Evolutionary conservation across 805 yeast genomes (phyloP).

Genomic region (Candida sithepensis): DNA sequence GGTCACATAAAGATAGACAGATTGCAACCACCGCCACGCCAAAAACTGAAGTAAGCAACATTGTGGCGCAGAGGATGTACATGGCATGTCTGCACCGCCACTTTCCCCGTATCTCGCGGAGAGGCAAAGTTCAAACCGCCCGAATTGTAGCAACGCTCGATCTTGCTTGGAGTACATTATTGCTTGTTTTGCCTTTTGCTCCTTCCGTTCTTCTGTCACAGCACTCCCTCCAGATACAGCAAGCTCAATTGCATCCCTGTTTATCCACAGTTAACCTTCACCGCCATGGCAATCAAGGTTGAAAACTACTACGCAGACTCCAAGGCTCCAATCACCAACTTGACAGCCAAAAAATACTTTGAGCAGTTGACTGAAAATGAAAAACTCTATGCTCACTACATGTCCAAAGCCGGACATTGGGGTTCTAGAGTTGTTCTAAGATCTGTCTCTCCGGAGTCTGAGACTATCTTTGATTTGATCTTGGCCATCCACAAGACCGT

Average conservation of each 20-base stretch:
- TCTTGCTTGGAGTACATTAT: too few relatives aligned
- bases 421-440: slow-evolving; percentile 79
- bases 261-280: too few relatives aligned
- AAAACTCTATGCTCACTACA: slow-evolving; percentile 75
- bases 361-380: slow-evolving; percentile 56
- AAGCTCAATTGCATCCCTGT: too few relatives aligned
- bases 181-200: too few relatives aligned
- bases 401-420: slow-evolving; percentile 78
- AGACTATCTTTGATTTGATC: slow-evolving; percentile 67
- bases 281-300: slow-evolving; percentile 11
- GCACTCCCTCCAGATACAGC: too few relatives aligned
- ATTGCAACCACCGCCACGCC: too few relatives aligned
- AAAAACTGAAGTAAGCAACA: not conserved
- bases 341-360: slow-evolving; percentile 68
- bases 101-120: not conserved
- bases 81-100: too few relatives aligned
- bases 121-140: too few relatives aligned
- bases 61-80: not conserved
- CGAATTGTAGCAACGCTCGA: too few relatives aligned
- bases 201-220: too few relatives aligned
- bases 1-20: too few relatives aligned
- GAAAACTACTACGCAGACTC: slow-evolving; percentile 47
- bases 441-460: slow-evolving; percentile 81
- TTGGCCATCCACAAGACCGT: slow-evolving; percentile 52
- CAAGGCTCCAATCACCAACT: slow-evolving; percentile 66